Evolutionary conservation across 164 flowering plant species (phyloP), one percentile per base, ranked within the genome.

Genomic region (Stephania yunnanensis): DNA sequence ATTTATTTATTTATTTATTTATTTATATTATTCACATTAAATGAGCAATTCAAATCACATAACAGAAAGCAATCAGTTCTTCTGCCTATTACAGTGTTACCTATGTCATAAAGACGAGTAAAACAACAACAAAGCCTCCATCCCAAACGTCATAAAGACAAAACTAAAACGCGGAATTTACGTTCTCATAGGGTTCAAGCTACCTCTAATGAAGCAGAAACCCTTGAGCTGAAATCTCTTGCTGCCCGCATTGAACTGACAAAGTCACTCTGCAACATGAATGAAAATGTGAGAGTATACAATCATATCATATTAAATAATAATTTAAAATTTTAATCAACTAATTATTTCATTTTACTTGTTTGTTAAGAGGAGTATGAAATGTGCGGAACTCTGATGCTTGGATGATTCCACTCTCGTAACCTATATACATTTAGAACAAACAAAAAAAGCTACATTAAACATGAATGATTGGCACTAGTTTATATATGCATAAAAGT

Each of bases 351-450:
- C 12, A 11, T 3, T 79, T 29, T 87, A 94, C 99, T 89, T 96
- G 99, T 79, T 92, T 96, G 83, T 92, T 96, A 29, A 96, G 91
- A 46, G 99, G 99, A 0, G 92, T 96, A 80, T 96, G 99, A 81
- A 92, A 96, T 58, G 99, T 96, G 53, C 98, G 97, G 77, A 94
- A 96, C 66, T 89, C 90, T 19, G 99, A 94, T 65, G 99, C 95
- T 73, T 77, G 88, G 73, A 91, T 87, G 73, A 90, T 69, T 55
- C 97, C 98, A 75, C 79, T 83, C 73, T 87, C 94, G 80, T 86
- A 92, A 74, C 95, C 98, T 95, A 86, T 69, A 61, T 83, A 77
- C 3, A 31, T 70, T 64, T 64, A 74, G 45, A 44, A 73, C 30
- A 25, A 74, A 61, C 10, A 61, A 69, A 71, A 44, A 9, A 3